Evolutionary conservation across 108 stramenopile genomes (phyloP), one percentile per base, ranked within the genome.

Genomic region (Thalassiosira profunda): DNA sequence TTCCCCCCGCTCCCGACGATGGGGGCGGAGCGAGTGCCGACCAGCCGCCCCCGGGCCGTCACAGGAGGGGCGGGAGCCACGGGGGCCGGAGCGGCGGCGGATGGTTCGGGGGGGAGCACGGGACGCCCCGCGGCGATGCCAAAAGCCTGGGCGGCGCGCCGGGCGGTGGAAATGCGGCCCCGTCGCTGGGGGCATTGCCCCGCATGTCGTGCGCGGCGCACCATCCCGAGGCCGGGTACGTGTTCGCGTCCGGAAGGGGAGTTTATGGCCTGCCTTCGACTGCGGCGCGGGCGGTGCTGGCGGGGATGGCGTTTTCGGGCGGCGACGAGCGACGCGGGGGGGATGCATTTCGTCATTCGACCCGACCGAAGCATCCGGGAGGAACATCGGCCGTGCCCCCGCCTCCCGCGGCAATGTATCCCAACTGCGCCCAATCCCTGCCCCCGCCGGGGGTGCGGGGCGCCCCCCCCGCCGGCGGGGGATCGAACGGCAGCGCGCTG

Each of bases 231-330:
- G 58, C 72, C 20, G 94, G 94, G 15, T 84, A 81, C 48, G 84
- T 95, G 2, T 83, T 88, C 54, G 85, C 86, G 2, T 81, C 89
- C 11, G 94, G 94, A 1, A 82, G 78, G 9, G 67, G 64, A 65
- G 73, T 82, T 10, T 76, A 51, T 70, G 83, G 67, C 36, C 36
- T 68, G 11, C 79, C 56, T 0, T 15, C 69, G 0, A 26, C 5
- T n/a, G 57, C 26, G 34, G 74, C 54, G 37, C 55, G 35, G 67
- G 73, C 72, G 10, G 73, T 69, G 5, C 63, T 61, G 67, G 66
- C 59, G 12, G 67, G 65, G 9, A 56, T 72, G 58, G 18, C 35
- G 33, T 17, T 42, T 11, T 5, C n/a, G n/a, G n/a, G n/a, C n/a
- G n/a, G n/a, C n/a, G n/a, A n/a, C n/a, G n/a, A n/a, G n/a, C n/a